phyloP scores from a whole-genome alignment of 2,329 filamentous ascomycete species.

The Colletotrichum ledebouriae region DNA sequence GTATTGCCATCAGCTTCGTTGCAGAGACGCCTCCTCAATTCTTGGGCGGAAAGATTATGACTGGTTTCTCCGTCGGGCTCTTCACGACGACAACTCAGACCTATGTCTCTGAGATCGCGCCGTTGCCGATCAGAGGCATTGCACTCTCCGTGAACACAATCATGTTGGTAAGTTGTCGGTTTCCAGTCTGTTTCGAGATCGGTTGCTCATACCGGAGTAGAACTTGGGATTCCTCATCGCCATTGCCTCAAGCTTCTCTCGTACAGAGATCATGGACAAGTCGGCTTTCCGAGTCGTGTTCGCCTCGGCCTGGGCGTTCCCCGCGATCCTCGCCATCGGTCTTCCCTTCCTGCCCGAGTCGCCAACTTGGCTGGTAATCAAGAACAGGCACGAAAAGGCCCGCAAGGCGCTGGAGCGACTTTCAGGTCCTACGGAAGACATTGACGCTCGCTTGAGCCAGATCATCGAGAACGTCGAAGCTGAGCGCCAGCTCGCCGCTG shows the following conservation, averaged over 20 bases:
- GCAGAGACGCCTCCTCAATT: constrained; percentile 39
- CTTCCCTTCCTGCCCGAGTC: constrained; percentile 54
- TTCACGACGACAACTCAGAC: constrained; percentile 43
- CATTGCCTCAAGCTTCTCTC: constrained; percentile 54
- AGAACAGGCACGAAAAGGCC: constrained; percentile 50
- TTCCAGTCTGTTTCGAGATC: not conserved
- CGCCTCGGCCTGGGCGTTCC: constrained; percentile 51
- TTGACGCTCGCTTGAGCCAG: constrained; percentile 53
- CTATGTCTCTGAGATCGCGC: constrained; percentile 54
- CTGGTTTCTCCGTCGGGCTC: constrained; percentile 43
- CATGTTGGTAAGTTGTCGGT: constrained; percentile 50
- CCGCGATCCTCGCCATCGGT: constrained; percentile 41
- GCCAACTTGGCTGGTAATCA: constrained; percentile 55
- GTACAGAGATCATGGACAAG: constrained; percentile 51
- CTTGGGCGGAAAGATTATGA: constrained; percentile 45
- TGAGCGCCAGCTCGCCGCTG: constrained; percentile 45
- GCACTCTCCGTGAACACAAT: constrained; percentile 56
- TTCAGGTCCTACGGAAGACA: constrained; percentile 46
- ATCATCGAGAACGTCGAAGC: constrained; percentile 55
- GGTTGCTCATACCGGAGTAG: not conserved
- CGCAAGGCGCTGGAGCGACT: constrained; percentile 49
- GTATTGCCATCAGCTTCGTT: constrained; percentile 43
- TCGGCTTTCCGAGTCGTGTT: constrained; percentile 48
- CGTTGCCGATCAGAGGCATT: constrained; percentile 53
- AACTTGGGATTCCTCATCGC: constrained; percentile 45